A percentile compares a stretch with the other conserved stretches of the same genome.
Conservation (phyloP, 2,329 filamentous ascomycete species). For the Colletotrichum gigasporum region DNA sequence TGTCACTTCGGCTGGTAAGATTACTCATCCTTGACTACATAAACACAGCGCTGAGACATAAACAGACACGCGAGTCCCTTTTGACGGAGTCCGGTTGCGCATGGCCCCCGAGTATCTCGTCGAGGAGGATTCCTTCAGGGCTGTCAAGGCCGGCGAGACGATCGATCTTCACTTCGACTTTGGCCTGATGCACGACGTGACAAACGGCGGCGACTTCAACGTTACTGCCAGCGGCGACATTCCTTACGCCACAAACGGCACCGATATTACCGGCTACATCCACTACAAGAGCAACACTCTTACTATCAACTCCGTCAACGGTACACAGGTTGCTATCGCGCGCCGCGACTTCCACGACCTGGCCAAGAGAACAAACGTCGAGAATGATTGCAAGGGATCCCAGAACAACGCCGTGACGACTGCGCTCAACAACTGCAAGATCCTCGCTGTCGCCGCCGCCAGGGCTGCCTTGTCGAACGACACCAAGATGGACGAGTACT, state of each 20-base stretch:
- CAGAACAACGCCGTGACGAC: constrained; percentile 48
- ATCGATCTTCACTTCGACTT: constrained; percentile 60
- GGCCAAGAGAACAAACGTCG: constrained; percentile 56
- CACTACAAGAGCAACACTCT: constrained; percentile 66
- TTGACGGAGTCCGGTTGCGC: constrained; percentile 60
- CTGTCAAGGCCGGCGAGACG: constrained; percentile 53
- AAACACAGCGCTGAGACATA: neutral
- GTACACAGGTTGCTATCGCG: constrained; percentile 57
- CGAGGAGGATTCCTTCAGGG: constrained; percentile 54
- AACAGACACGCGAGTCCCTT: constrained; percentile 35
- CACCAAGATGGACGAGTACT: constrained; percentile 66
- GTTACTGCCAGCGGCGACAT: constrained; percentile 63
- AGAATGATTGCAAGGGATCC: constrained; percentile 60
- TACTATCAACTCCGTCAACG: constrained; percentile 63
- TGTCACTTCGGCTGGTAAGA: constrained; percentile 52
- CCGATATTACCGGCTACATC: constrained; percentile 59
- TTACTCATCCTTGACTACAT: neutral
- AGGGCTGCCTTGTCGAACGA: constrained; percentile 8
- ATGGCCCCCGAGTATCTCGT: constrained; percentile 50
- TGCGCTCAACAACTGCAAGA: constrained; percentile 61
- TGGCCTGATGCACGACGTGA: constrained; percentile 59
- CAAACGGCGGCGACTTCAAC: constrained; percentile 58
- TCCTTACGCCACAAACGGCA: constrained; percentile 60
- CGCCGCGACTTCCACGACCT: constrained; percentile 51
- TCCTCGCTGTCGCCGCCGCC: constrained; percentile 57